Evolutionary conservation across 441 rosid species (phyloP).

Genomic region (Viola pubescens): DNA sequence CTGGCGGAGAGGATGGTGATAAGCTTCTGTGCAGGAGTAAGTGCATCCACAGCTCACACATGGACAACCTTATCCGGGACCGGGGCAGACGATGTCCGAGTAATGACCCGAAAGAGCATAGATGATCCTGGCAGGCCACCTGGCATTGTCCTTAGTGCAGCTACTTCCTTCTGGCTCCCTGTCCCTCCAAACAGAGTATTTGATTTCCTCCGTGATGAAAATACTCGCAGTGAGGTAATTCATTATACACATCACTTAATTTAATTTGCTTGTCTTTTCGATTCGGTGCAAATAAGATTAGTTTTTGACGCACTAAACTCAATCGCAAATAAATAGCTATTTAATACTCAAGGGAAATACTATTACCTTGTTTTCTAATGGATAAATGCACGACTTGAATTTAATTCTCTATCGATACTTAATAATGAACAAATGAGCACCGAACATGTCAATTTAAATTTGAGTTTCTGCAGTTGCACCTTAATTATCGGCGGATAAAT

Average conservation of each 20-base stretch:
- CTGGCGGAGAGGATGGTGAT: conserved; percentile 74
- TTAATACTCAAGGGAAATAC: too few relatives aligned
- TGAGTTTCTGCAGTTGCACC: too few relatives aligned
- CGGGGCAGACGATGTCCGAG: conserved; percentile 66
- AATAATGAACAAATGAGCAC: too few relatives aligned
- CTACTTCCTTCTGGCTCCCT: conserved; percentile 91
- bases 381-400: too few relatives aligned
- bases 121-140: conserved; percentile 85
- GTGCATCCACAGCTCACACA: conserved; percentile 55
- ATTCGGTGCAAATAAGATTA: too few relatives aligned
- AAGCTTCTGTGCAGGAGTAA: conserved; percentile 68
- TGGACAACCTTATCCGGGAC: conserved; percentile 61
- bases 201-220: conserved; percentile 78
- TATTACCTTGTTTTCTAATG: too few relatives aligned
- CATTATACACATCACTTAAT: background rate
- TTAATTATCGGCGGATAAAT: too few relatives aligned
- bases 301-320: too few relatives aligned
- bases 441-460: too few relatives aligned
- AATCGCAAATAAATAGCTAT: too few relatives aligned
- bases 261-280: background rate
- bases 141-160: conserved; percentile 73
- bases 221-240: conserved; percentile 52
- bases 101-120: conserved; percentile 65
- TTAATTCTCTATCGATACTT: too few relatives aligned
- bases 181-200: conserved; percentile 54